Conservation (phyloP, 1,139 yeast genomes). For the Suhomyces kunorum region DNA sequence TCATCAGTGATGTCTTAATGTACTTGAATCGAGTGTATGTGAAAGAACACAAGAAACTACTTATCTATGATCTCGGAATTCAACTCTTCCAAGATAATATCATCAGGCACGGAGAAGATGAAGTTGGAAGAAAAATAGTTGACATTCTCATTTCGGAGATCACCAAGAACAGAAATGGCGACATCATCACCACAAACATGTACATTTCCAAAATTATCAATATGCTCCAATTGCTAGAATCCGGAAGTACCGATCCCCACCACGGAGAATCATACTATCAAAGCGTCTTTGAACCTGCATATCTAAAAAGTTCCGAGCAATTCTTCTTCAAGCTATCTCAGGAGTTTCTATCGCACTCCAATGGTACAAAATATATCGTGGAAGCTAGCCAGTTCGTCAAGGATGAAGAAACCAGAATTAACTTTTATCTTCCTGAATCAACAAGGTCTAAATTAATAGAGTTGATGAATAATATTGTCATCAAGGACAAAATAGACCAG, state of each 20-base stretch:
- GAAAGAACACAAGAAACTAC: constrained; percentile 64
- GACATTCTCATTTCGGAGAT: constrained; percentile 58
- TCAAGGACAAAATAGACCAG: constrained; percentile 57
- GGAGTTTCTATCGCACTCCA: constrained; percentile 38
- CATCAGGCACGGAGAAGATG: constrained; percentile 43
- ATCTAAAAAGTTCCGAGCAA: constrained; percentile 54
- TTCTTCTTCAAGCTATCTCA: constrained; percentile 55
- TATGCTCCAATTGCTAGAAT: constrained; percentile 66
- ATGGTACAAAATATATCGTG: constrained; percentile 57
- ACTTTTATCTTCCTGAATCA: constrained; percentile 53
- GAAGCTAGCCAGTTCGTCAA: constrained; percentile 52
- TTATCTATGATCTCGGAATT: constrained; percentile 76
- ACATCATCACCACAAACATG: constrained; percentile 56
- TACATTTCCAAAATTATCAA: constrained; percentile 60
- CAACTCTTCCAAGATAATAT: constrained; percentile 47
- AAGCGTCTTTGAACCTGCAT: constrained; percentile 65
- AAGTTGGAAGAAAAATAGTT: constrained; percentile 54
- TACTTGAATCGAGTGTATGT: constrained; percentile 85
- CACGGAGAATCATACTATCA: constrained; percentile 59
- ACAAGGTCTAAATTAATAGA: constrained; percentile 56
- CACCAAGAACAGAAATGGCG: constrained; percentile 59
- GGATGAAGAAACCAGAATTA: constrained; percentile 61
- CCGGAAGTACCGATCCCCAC: constrained; percentile 33
- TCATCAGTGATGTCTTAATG: constrained; percentile 84
- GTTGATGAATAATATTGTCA: constrained; percentile 62